Base-by-base conservation (phyloP, 192 early-diverging fungal genomes). In the Diversispora eburnea region DNA sequence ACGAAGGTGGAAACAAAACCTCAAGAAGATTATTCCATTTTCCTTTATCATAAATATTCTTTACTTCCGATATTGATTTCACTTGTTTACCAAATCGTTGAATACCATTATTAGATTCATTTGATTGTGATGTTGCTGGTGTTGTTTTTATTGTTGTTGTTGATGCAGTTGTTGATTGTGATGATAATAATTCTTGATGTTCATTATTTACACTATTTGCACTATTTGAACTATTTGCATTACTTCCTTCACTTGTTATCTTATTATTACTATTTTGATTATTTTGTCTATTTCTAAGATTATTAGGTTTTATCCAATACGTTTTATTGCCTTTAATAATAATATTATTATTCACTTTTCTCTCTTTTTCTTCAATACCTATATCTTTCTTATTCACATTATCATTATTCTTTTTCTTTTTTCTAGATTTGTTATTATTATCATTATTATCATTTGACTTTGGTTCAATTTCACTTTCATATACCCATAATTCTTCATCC, bases 41-140 rank as follows among this genome's bases (percentile, higher is more conserved):
- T 64, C 81, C 81, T 68, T 49, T 54, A 55, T 82, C 81, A 66
- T 79, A 82, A 19, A 77, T 67, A 67, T 82, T 82, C 7, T 77
- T 58, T 1, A 82, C 33, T 58, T 82, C 81, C 17, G 67, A 56
- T 55, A 82, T 71, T 17, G 45, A 67, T n/a, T 63, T 63, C 15
- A 79, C 69, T 15, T 17, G 17, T 12, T 19, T 67, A 45, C 55
- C 63, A 59, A 59, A 15, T 70, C 22, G 52, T 67, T 75, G 15
- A 47, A 69, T 33, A 9, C 60, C 22, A 8, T 51, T 51, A 43
- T 51, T 58, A 41, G 7, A 25, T 51, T 54, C 43, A 68, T 42
- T 52, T 15, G 25, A 33, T 33, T 0, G 25, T 33, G 25, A 33
- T 2, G 25, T 1, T 1, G 25, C 0, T 33, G 25, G 59, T 15